Percentiles rank a stretch among this genome's conserved stretches.
Evolutionary conservation across 345 rosid genomes (phyloP).

Genomic region (Garcia nutans): DNA sequence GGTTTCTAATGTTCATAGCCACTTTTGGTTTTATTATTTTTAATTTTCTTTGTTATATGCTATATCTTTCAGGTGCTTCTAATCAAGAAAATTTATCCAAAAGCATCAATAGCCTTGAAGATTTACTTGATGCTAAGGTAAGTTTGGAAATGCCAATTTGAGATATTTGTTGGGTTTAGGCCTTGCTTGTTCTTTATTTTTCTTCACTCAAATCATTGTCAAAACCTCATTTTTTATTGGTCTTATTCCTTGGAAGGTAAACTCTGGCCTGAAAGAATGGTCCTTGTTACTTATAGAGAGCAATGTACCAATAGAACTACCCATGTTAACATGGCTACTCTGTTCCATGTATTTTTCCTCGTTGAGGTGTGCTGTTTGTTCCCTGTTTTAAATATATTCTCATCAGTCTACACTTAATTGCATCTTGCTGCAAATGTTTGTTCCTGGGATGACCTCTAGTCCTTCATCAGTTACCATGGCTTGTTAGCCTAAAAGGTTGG

Average conservation of each 20-base stretch:
- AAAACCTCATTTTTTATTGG: background rate
- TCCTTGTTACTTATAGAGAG: background rate
- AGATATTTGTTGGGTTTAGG: conserved; percentile 23
- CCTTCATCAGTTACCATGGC: background rate
- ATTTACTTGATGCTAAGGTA: conserved; percentile 92
- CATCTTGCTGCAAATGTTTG: background rate
- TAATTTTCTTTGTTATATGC: conserved; percentile 6
- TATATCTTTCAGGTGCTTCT: conserved; percentile 70
- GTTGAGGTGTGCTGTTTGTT: background rate
- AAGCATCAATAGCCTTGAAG: conserved; percentile 88
- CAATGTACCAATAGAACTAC: background rate
- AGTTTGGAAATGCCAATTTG: conserved; percentile 25
- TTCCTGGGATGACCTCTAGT: background rate
- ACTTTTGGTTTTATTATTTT: conserved; percentile 9
- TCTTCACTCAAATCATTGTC: background rate
- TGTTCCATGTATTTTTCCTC: background rate
- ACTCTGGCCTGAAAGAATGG: background rate
- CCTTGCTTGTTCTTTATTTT: conserved; percentile 5
- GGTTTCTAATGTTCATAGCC: conserved; percentile 21
- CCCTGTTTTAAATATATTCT: no score
- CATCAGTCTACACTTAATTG: background rate
- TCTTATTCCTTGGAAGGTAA: background rate
- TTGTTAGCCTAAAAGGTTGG: background rate
- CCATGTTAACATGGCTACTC: background rate
- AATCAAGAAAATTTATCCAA: conserved; percentile 57